These are phyloP conservation scores for Pleurotus eryngii DNA, from an alignment of 768 basidiomycete species.

Conservation along the genomic window DNA sequence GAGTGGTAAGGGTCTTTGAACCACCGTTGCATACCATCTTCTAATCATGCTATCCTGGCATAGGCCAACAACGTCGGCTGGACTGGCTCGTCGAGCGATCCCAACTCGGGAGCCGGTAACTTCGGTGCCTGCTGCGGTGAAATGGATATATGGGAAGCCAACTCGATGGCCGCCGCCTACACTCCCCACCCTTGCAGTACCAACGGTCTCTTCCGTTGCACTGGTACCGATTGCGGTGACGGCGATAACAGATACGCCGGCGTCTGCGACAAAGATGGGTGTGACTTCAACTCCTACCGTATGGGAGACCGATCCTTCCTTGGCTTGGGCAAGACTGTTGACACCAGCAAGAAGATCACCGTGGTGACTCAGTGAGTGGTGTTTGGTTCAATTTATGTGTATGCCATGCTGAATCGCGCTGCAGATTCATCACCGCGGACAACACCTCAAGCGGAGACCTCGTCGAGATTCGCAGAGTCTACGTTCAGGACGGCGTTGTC, in stretches of 20 bases:
- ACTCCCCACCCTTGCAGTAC: constrained; percentile 50
- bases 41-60: neutral
- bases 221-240: constrained; percentile 38
- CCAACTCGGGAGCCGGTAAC: constrained; percentile 44
- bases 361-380: constrained; percentile 50
- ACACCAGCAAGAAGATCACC: constrained; percentile 49
- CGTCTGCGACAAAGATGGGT: constrained; percentile 54
- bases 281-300: constrained; percentile 63
- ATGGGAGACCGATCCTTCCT: constrained; percentile 46
- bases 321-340: constrained; percentile 44
- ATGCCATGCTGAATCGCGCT: constrained; percentile 32
- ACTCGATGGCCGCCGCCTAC: constrained; percentile 46
- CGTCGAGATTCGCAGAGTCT: constrained; percentile 51
- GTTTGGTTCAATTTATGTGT: constrained; percentile 17
- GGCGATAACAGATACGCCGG: constrained; percentile 29
- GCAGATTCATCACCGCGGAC: constrained; percentile 46
- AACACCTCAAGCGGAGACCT: constrained; percentile 44
- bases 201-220: constrained; percentile 38
- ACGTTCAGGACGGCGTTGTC: constrained; percentile 51
- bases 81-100: constrained; percentile 29
- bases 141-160: constrained; percentile 63
- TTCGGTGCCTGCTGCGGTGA: constrained; percentile 55
- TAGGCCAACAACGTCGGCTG: constrained; percentile 49
- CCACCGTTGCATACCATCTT: no score
- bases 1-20: constrained; percentile 32